Percentiles rank a stretch among this genome's conserved stretches.
Conservation (phyloP, 129 eudicot species). For the Centaurea solstitialis region DNA sequence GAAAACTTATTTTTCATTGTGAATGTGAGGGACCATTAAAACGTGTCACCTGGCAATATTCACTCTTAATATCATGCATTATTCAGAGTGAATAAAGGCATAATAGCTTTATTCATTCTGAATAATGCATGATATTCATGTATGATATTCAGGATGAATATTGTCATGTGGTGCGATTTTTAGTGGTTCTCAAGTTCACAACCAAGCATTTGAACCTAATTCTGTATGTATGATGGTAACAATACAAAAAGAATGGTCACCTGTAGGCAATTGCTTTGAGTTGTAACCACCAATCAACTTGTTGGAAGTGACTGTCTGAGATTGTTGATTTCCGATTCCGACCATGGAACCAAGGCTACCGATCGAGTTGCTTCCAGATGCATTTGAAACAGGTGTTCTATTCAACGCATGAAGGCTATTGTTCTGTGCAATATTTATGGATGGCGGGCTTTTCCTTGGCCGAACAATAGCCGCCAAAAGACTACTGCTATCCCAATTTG, state of each 20-base stretch:
- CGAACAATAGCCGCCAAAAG: conserved; percentile 44
- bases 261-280: conserved; percentile 23
- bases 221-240: not conserved
- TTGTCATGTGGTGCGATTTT: too few relatives aligned
- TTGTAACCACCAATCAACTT: conserved; percentile 13
- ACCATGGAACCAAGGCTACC: conserved; percentile 16
- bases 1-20: too few relatives aligned
- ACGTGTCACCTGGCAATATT: too few relatives aligned
- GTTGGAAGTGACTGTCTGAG: conserved; percentile 12
- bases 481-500: conserved; percentile 37
- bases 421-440: conserved; percentile 12
- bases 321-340: conserved; percentile 24
- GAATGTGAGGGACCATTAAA: too few relatives aligned
- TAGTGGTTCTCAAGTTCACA: too few relatives aligned
- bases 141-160: too few relatives aligned
- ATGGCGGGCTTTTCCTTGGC: not conserved
- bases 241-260: conserved; percentile 30
- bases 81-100: too few relatives aligned
- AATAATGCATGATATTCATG: too few relatives aligned
- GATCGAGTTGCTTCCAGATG: conserved; percentile 14
- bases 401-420: conserved; percentile 20
- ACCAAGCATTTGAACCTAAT: too few relatives aligned
- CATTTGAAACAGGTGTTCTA: conserved; percentile 13
- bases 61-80: too few relatives aligned
- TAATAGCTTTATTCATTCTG: too few relatives aligned